phyloP scores from a whole-genome alignment of 208 protist species.

The Herpetomonas tarakana region DNA sequence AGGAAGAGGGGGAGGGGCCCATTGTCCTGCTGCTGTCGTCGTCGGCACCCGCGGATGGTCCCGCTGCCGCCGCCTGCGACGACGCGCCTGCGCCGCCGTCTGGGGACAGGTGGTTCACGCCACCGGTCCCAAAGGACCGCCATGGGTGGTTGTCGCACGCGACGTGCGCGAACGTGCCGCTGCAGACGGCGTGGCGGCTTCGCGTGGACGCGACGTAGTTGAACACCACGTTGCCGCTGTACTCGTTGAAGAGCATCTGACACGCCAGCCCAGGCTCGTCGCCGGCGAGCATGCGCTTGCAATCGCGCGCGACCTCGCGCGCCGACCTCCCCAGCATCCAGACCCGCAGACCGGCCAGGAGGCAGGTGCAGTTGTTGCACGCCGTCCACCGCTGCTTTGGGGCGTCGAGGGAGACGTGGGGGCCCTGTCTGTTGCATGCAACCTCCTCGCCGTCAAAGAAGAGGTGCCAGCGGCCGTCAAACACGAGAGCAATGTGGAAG shows the following conservation, averaged over 20 bases:
- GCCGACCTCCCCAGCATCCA: constrained; percentile 61
- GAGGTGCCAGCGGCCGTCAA: constrained; percentile 85
- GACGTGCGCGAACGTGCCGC: constrained; percentile 41
- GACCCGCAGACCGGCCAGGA: constrained; percentile 77
- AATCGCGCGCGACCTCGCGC: constrained; percentile 77
- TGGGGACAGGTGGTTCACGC: too few species aligned
- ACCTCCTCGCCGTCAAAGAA: constrained; percentile 80
- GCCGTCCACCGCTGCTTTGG: constrained; percentile 80
- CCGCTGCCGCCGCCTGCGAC: too few species aligned
- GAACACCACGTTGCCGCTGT: constrained; percentile 77
- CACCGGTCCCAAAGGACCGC: constrained; percentile 2
- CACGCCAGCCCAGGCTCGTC: constrained; percentile 72
- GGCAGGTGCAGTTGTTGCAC: constrained; percentile 67
- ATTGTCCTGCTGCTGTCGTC: background rate
- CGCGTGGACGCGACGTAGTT: constrained; percentile 52
- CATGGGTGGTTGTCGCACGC: constrained; percentile 39
- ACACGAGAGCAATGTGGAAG: constrained; percentile 80
- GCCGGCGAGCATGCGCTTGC: constrained; percentile 45
- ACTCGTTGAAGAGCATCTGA: constrained; percentile 84
- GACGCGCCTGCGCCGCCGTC: background rate
- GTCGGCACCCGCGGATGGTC: constrained; percentile 8
- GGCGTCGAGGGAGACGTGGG: constrained; percentile 67
- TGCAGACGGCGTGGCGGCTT: constrained; percentile 54
- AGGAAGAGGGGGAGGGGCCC: background rate
- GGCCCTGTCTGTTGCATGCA: constrained; percentile 54